A percentile compares a stretch with the other conserved stretches of the same genome.
These are phyloP conservation scores for Cyclotella kingstonii DNA, from an alignment of 108 stramenopile species.

Conservation along the genomic window DNA sequence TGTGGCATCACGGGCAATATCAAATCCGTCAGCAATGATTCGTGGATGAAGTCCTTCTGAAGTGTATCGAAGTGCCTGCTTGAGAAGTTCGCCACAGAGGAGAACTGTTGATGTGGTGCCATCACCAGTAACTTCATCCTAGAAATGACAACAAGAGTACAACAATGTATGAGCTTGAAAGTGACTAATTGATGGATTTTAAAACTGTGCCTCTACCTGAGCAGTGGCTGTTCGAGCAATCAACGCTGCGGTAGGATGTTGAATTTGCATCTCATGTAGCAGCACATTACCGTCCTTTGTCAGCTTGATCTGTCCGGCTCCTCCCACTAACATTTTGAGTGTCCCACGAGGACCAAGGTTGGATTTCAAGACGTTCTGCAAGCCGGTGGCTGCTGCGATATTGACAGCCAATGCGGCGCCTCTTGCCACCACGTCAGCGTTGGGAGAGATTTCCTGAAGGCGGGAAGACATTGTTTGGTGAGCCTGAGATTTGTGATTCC, in stretches of 20 bases:
- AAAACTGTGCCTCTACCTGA: conserved; percentile 36
- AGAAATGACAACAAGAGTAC: not conserved
- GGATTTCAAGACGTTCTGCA: conserved; percentile 88
- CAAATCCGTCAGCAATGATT: conserved; percentile 95
- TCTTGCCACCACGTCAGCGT: conserved; percentile 92
- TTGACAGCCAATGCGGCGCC: conserved; percentile 93
- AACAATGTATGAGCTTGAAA: not conserved
- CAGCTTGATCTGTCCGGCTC: conserved; percentile 98
- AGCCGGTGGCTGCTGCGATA: conserved; percentile 92
- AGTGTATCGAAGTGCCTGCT: conserved; percentile 92
- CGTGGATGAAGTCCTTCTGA: conserved; percentile 97
- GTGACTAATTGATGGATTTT: not conserved
- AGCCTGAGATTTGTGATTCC: not conserved
- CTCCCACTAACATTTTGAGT: conserved; percentile 98
- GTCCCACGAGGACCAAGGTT: conserved; percentile 98
- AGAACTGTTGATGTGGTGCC: conserved; percentile 97
- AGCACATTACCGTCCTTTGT: conserved; percentile 99
- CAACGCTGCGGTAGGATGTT: conserved; percentile 98
- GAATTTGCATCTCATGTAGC: conserved; percentile 99
- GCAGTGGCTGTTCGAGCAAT: conserved; percentile 99
- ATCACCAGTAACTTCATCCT: conserved; percentile 94
- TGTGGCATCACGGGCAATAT: conserved; percentile 87
- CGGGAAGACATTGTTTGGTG: conserved; percentile 58
- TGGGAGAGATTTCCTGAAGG: conserved; percentile 82
- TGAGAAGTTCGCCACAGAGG: conserved; percentile 94